phyloP scores from a whole-genome alignment of 495 filamentous ascomycete genomes.

The Letharia columbiana region DNA sequence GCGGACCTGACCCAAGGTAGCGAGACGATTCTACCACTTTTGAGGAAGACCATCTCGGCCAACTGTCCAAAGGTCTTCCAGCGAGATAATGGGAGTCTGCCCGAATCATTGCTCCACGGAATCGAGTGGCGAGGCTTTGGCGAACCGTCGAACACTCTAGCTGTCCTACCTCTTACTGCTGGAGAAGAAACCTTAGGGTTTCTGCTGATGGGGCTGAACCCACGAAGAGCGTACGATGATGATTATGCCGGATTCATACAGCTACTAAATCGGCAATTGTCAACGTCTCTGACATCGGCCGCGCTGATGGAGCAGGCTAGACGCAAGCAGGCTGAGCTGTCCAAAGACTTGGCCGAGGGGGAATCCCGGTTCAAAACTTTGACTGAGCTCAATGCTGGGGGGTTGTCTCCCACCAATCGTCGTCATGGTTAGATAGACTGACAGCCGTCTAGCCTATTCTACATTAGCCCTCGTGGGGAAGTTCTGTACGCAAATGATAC shows the following conservation, averaged over 20 bases:
- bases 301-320: slow-evolving; percentile 65
- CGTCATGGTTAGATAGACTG: background rate
- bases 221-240: background rate
- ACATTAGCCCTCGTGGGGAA: slow-evolving; percentile 50
- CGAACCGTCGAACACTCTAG: slow-evolving; percentile 51
- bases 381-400: slow-evolving; percentile 21
- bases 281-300: slow-evolving; percentile 59
- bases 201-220: background rate
- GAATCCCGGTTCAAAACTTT: slow-evolving; percentile 50
- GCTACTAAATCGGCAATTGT: slow-evolving; percentile 56
- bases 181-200: slow-evolving; percentile 38
- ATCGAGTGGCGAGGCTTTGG: slow-evolving; percentile 55
- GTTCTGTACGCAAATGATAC: slow-evolving; percentile 63
- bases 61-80: background rate
- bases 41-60: background rate
- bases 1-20: background rate
- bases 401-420: background rate
- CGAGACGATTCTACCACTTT: background rate
- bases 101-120: slow-evolving; percentile 50
- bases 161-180: slow-evolving; percentile 59
- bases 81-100: slow-evolving; percentile 30
- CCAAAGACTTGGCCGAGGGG: slow-evolving; percentile 57
- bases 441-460: slow-evolving; percentile 53
- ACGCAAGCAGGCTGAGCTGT: slow-evolving; percentile 55
- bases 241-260: slow-evolving; percentile 31